These are phyloP conservation scores for Sporobolomyces roseus DNA, from an alignment of 768 basidiomycete species.

Conservation along the genomic window DNA sequence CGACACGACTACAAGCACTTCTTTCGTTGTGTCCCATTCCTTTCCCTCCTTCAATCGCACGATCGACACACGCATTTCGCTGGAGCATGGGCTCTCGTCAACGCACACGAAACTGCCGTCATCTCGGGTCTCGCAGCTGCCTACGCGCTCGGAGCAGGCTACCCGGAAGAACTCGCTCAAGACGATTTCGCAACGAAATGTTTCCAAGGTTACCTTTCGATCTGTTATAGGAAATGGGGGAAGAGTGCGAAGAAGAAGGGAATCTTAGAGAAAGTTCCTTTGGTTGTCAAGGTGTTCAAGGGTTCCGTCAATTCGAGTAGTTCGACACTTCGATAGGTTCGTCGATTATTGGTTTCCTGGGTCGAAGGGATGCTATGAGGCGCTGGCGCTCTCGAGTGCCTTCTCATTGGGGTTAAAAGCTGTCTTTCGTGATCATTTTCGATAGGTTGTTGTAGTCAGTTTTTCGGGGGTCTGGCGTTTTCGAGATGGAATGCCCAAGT, in stretches of 20 bases:
- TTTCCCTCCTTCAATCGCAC: slow-evolving; percentile 49
- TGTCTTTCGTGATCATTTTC: too few species aligned
- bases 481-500: too few species aligned
- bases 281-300: too few species aligned
- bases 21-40: slow-evolving; percentile 48
- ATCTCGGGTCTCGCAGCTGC: slow-evolving; percentile 51
- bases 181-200: slow-evolving; percentile 44
- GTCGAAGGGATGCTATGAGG: too few species aligned
- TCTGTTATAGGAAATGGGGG: slow-evolving; percentile 6
- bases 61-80: slow-evolving; percentile 48
- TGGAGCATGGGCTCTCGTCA: slow-evolving; percentile 50
- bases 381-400: too few species aligned
- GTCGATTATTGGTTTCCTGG: too few species aligned
- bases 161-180: slow-evolving; percentile 50
- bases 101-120: slow-evolving; percentile 46
- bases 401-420: too few species aligned
- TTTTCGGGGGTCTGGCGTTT: too few species aligned
- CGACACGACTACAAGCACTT: slow-evolving; percentile 46
- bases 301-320: too few species aligned
- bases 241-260: slow-evolving; percentile 1
- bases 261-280: not conserved
- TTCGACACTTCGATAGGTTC: too few species aligned
- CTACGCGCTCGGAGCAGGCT: slow-evolving; percentile 50
- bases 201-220: not conserved
- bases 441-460: too few species aligned